phyloP scores from a whole-genome alignment of 1,139 yeast genomes.

The Trichomonascaceae sp. region DNA sequence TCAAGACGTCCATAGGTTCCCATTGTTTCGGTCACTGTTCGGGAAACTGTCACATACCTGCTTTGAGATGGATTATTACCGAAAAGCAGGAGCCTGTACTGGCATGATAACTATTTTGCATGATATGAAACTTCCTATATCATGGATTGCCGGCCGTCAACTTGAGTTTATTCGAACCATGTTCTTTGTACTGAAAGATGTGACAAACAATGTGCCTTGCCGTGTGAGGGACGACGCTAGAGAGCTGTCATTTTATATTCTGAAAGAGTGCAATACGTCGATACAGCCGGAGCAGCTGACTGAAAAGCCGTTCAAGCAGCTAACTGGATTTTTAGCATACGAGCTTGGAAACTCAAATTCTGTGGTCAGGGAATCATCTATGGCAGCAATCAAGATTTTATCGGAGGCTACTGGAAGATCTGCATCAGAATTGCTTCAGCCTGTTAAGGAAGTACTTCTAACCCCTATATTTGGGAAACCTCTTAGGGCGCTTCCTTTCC shows the following conservation, averaged over 20 bases:
- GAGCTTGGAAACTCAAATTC: constrained; percentile 87
- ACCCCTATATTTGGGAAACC: constrained; percentile 98
- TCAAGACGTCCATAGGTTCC: constrained; percentile 62
- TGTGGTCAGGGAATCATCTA: constrained; percentile 77
- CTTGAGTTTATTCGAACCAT: constrained; percentile 81
- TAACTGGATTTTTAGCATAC: constrained; percentile 81
- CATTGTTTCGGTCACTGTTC: constrained; percentile 69
- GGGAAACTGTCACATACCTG: constrained; percentile 85
- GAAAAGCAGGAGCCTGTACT: constrained; percentile 81
- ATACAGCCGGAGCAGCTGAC: constrained; percentile 52
- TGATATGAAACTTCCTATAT: constrained; percentile 59
- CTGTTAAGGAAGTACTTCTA: constrained; percentile 72
- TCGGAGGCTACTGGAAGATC: constrained; percentile 67
- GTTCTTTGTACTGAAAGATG: constrained; percentile 84
- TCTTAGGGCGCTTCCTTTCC: constrained; percentile 89
- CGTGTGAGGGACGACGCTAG: constrained; percentile 70
- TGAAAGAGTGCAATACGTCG: constrained; percentile 59
- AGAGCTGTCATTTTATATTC: constrained; percentile 53
- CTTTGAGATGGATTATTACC: constrained; percentile 79
- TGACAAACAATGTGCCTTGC: constrained; percentile 82
- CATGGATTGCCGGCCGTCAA: constrained; percentile 73
- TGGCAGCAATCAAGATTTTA: constrained; percentile 58
- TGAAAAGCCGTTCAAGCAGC: constrained; percentile 70
- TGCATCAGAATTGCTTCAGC: constrained; percentile 67
- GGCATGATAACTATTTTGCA: constrained; percentile 72